Evolutionary conservation across 768 basidiomycete species (phyloP).

Genomic region (Candolleomyces aberdarensis): DNA sequence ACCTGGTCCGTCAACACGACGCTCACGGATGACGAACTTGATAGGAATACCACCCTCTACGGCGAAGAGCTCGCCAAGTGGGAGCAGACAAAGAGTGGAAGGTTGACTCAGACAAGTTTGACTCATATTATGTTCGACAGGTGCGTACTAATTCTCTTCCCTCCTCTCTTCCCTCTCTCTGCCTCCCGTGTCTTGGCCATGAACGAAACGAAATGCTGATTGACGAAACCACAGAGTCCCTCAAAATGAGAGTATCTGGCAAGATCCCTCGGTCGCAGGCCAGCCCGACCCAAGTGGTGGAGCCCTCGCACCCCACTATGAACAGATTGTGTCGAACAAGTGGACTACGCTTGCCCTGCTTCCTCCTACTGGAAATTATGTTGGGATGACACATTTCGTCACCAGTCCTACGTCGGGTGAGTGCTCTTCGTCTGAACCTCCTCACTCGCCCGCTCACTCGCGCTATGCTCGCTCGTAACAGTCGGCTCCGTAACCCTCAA

Average conservation of each 20-base stretch:
- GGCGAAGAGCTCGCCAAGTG: not conserved
- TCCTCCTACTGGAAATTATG: not conserved
- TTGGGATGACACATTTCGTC: not conserved
- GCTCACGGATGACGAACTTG: not conserved
- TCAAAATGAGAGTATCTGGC: not conserved
- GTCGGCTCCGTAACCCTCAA: slow-evolving; percentile 35
- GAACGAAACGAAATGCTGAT: no score
- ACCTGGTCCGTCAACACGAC: not conserved
- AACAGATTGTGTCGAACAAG: slow-evolving; percentile 1
- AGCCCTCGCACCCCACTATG: not conserved
- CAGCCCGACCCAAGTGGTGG: not conserved
- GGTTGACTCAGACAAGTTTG: not conserved
- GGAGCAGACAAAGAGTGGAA: not conserved
- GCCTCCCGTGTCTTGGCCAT: no score
- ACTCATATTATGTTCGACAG: not conserved
- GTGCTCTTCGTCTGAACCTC: no score
- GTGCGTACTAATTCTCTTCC: no score
- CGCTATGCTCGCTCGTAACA: no score
- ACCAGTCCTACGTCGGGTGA: not conserved
- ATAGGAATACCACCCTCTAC: not conserved
- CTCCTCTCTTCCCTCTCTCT: no score
- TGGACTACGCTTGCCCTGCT: not conserved
- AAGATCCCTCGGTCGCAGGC: not conserved
- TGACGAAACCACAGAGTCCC: not conserved
- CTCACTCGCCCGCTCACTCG: no score